A percentile compares a stretch with the other conserved stretches of the same genome.
Conservation (phyloP, 352 stramenopile genomes). For the Phytophthora europaea region DNA sequence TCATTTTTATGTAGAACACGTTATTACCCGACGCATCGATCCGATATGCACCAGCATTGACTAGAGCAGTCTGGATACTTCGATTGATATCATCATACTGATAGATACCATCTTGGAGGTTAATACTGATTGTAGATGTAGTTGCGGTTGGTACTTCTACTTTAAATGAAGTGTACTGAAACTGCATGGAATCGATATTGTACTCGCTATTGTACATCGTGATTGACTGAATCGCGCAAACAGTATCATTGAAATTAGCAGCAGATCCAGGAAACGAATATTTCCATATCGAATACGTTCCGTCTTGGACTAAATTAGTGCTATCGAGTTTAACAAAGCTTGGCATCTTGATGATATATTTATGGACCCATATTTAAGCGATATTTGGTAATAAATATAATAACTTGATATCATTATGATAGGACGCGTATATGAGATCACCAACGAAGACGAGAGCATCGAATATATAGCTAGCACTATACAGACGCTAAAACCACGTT, state of each 20-base stretch:
- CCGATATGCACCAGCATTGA: slow-evolving; percentile 15
- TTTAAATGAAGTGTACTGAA: slow-evolving; percentile 7
- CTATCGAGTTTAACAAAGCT: slow-evolving; percentile 13
- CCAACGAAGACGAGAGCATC: no score
- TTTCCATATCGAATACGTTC: slow-evolving; percentile 4
- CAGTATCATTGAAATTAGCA: background rate
- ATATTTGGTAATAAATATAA: no score
- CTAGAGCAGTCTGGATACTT: slow-evolving; percentile 15
- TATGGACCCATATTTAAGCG: no score
- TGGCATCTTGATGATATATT: background rate
- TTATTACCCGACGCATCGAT: slow-evolving; percentile 9
- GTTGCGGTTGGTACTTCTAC: slow-evolving; percentile 23
- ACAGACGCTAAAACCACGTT: no score
- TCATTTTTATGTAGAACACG: slow-evolving; percentile 17
- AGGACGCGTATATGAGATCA: no score
- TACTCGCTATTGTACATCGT: slow-evolving; percentile 10
- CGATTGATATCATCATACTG: slow-evolving; percentile 5
- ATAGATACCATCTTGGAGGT: slow-evolving; percentile 17
- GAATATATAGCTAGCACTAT: no score
- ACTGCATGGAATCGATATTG: slow-evolving; percentile 17
- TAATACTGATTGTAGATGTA: slow-evolving; percentile 5
- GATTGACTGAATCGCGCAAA: slow-evolving; percentile 15
- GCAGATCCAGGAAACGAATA: background rate
- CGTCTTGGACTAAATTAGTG: slow-evolving; percentile 20
- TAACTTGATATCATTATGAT: no score